Evolutionary conservation across 208 protist species (phyloP), one percentile per base, ranked within the genome.

Genomic region (Histomonas meleagridis): DNA sequence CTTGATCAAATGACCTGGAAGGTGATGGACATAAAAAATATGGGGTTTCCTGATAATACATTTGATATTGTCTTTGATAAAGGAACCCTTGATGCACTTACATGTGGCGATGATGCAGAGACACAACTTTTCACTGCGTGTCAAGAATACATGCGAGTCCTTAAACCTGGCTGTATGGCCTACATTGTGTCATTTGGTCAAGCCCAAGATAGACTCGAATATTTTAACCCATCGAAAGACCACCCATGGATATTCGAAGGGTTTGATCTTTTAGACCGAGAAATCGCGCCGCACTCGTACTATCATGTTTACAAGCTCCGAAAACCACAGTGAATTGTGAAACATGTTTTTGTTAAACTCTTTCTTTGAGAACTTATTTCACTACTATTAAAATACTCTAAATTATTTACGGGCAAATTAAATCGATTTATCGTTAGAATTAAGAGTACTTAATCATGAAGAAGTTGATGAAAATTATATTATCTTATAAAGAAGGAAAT

Each of bases 51-150:
- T 7, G 46, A 86, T 86, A 55, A 86, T 38, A 38, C 76, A 32
- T 86, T 51, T 86, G 76, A 86, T 28, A 86, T 46, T 38, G 46
- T 86, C 5, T n/a, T 86, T 0, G 76, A 86, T 86, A 86, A 86
- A 55, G 76, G 76, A 32, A 46, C 40, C 3, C 14, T 86, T 18
- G 76, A 86, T 55, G 76, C 76, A 55, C 18, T 86, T 18, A 51
- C 43, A 1, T 51, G 40, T 7, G 46, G 43, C 0, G 76, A 86
- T 46, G 46, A 86, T 57, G 23, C 51, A 18, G 76, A 46, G 32
- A 86, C n/a, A 55, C 40, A 43, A 32, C 18, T 48, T 2, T 14
- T 38, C 32, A 46, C 32, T 3, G 76, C 76, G 7, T 48, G 43
- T 1, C 38, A 23, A 3, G 76, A 86, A 55, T 86, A 86, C 35